phyloP scores from a whole-genome alignment of 345 rosid species.

The Sapria himalayana region DNA sequence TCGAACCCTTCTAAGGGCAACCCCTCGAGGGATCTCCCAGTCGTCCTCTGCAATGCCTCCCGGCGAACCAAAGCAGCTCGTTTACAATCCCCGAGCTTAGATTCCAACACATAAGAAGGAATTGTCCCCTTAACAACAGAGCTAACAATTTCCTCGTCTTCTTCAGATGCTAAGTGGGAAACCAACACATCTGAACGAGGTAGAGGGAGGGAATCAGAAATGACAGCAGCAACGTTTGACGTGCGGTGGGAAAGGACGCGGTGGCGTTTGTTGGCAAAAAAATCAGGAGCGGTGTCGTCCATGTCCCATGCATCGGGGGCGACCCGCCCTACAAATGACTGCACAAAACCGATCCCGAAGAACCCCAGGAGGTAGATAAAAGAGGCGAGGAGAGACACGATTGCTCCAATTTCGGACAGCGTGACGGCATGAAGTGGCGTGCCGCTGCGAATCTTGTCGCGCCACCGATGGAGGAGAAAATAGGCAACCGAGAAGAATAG shows the following conservation, averaged over 20 bases:
- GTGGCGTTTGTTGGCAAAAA: conserved; percentile 15
- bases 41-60: conserved; percentile 55
- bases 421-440: conserved; percentile 76
- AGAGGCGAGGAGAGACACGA: conserved; percentile 55
- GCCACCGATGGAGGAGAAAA: conserved; percentile 74
- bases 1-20: conserved; percentile 69
- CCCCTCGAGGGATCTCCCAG: conserved; percentile 55
- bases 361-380: conserved; percentile 67
- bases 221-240: background rate
- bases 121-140: conserved; percentile 32
- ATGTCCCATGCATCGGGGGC: conserved; percentile 42
- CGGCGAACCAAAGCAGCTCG: conserved; percentile 57
- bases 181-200: conserved; percentile 9
- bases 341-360: conserved; percentile 79
- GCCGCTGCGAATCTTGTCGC: conserved; percentile 76
- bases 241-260: conserved; percentile 28
- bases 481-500: conserved; percentile 84
- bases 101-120: conserved; percentile 55
- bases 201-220: conserved; percentile 14
- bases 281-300: conserved; percentile 18
- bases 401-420: conserved; percentile 48
- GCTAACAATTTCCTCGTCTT: conserved; percentile 48
- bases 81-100: conserved; percentile 60
- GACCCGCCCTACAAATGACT: conserved; percentile 49
- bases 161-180: conserved; percentile 23